Evolutionary conservation across 139 green algal species (phyloP).

Genomic region (Tetradesmus obliquus): DNA sequence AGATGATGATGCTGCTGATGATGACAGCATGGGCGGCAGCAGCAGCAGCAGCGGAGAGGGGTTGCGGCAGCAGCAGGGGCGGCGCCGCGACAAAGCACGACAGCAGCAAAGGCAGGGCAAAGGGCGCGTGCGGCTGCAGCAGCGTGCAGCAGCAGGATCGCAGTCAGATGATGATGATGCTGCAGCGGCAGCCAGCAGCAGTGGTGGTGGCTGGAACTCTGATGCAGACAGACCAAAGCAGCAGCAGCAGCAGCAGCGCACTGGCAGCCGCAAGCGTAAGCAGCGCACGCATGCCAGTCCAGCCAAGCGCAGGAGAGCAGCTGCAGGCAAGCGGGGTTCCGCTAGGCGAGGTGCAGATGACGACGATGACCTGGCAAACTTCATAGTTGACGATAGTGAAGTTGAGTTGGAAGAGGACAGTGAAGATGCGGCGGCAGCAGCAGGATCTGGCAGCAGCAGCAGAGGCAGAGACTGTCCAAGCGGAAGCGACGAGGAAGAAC

Average conservation of each 20-base stretch:
- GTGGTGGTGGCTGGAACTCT: neutral
- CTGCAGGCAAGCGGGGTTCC: neutral
- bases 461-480: neutral
- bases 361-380: neutral
- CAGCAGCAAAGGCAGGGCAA: neutral
- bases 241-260: neutral
- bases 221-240: neutral
- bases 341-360: neutral
- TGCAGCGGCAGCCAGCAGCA: neutral
- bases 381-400: neutral
- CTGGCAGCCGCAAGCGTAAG: neutral
- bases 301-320: neutral
- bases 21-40: neutral
- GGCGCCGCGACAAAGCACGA: neutral
- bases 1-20: neutral
- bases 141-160: neutral
- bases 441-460: constrained; percentile 12
- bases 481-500: neutral
- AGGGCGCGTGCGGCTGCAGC: neutral
- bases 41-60: neutral
- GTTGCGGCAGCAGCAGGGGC: neutral
- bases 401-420: neutral
- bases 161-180: neutral
- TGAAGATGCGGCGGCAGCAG: constrained; percentile 1
- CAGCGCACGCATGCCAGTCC: neutral